Evolutionary conservation across 208 protist genomes (phyloP), one percentile per base, ranked within the genome.

Genomic region (Naegleria fowleri): DNA sequence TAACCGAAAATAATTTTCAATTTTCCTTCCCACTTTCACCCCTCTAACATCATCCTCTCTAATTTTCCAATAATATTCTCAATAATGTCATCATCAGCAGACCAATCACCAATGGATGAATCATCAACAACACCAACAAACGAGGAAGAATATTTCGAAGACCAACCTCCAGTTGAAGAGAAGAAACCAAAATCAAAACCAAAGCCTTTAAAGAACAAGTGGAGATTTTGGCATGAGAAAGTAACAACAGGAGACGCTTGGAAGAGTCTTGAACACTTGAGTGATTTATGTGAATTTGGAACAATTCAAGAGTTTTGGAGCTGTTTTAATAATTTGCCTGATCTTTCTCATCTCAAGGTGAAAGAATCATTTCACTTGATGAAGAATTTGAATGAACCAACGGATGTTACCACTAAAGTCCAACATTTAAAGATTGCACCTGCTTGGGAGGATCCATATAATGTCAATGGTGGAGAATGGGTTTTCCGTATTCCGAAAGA

Each of bases 331-430:
- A 67, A 33, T 40, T 38, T 89, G 22, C 86, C 86, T 29, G 5
- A 4, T 19, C 2, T 89, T 40, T 38, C 22, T 25, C 5, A 19
- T 41, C n/a, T 89, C 6, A 67, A 89, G 39, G 36, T 29, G 25
- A 89, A 89, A 40, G 86, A 89, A 41, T 41, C n/a, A 38, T 89
- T 75, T 25, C 86, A 89, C 51, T 89, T 89, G 33, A 89, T 89
- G 86, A 89, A 67, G 38, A 85, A 43, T 43, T 22, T 39, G 13
- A 43, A 85, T 43, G 36, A 25, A 9, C 1, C n/a, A 85, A 43
- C 15, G 15, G 38, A 85, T 25, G 22, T 43, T 25, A 85, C 15
- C 0, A 13, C 13, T 29, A 41, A 38, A 7, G 51, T 33, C 40
- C 7, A 38, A 40, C 6, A 67, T 7, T 19, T 33, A 19, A 25